These are phyloP conservation scores for Hymenoscyphus occultus DNA, from an alignment of 2,329 filamentous ascomycete genomes.

Conservation along the genomic window DNA sequence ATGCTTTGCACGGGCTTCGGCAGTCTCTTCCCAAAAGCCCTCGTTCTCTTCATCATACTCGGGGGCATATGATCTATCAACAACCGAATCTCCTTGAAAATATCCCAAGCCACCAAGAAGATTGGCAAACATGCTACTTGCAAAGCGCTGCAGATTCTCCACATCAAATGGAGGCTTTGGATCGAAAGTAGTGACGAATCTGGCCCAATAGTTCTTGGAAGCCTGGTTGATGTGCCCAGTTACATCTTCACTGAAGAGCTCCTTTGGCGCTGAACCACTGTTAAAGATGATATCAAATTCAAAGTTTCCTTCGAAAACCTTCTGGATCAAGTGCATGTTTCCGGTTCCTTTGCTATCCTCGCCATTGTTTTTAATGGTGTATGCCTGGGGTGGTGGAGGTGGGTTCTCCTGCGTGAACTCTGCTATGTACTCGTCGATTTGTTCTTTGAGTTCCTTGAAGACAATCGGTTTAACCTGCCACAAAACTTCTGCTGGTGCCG, in stretches of 20 bases:
- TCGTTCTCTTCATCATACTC: conserved; percentile 96
- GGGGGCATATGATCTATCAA: conserved; percentile 85
- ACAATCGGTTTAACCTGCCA: conserved; percentile 79
- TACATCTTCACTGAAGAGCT: conserved; percentile 59
- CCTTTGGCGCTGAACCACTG: conserved; percentile 63
- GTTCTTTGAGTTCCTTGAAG: conserved; percentile 61
- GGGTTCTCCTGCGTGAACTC: conserved; percentile 63
- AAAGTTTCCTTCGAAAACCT: conserved; percentile 84
- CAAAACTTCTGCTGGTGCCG: conserved; percentile 62
- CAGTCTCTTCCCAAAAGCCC: conserved; percentile 91
- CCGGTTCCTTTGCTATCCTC: conserved; percentile 48
- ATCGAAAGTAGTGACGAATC: conserved; percentile 70
- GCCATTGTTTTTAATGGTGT: conserved; percentile 70
- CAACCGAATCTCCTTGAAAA: conserved; percentile 83
- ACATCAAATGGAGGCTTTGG: conserved; percentile 73
- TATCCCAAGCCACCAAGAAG: conserved; percentile 91
- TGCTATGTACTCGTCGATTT: conserved; percentile 56
- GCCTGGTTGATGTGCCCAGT: conserved; percentile 65
- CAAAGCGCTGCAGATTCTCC: conserved; percentile 73
- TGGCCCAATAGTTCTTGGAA: conserved; percentile 67
- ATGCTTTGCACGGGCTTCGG: conserved; percentile 68
- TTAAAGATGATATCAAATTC: conserved; percentile 93
- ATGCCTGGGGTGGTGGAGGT: conserved; percentile 81
- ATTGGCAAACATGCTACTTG: conserved; percentile 90
- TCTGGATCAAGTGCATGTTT: conserved; percentile 86